Conservation (phyloP, 345 rosid species). For the Arabidopsis suecica region DNA sequence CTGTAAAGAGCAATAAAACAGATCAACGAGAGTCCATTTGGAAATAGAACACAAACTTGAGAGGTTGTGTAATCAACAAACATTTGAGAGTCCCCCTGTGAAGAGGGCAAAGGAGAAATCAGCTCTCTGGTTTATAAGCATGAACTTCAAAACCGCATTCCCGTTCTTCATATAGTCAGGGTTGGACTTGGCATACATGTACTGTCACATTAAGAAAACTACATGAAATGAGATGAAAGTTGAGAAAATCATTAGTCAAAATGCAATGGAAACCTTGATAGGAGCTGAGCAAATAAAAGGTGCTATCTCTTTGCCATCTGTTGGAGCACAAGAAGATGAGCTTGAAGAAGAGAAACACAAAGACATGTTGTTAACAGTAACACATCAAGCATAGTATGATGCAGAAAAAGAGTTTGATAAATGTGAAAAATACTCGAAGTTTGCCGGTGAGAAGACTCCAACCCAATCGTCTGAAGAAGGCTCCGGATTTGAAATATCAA, state of each 20-base stretch:
- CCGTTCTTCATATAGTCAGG: constrained; percentile 59
- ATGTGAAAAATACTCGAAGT: constrained; percentile 59
- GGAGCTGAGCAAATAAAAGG: constrained; percentile 84
- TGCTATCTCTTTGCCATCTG: constrained; percentile 49
- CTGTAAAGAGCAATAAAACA: constrained; percentile 51
- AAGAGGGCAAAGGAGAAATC: constrained; percentile 79
- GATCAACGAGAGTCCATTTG: constrained; percentile 20
- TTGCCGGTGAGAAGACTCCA: constrained; percentile 81
- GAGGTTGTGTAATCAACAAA: constrained; percentile 32
- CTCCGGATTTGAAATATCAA: constrained; percentile 48
- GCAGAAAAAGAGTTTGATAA: not conserved
- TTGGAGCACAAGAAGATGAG: constrained; percentile 59
- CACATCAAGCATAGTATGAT: not conserved
- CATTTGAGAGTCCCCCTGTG: constrained; percentile 69
- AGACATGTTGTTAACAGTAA: not conserved
- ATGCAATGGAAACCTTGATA: constrained; percentile 56
- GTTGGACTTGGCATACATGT: constrained; percentile 63
- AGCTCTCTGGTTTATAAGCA: constrained; percentile 85
- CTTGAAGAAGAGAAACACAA: constrained; percentile 45
- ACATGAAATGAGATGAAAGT: not conserved
- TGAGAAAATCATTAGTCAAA: not conserved
- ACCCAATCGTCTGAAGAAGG: constrained; percentile 73
- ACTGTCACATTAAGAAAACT: constrained; percentile 48
- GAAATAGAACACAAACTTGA: not conserved
- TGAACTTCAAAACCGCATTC: constrained; percentile 60